Evolutionary conservation across 768 basidiomycete species (phyloP).

Genomic region (Mrakia blollopis): DNA sequence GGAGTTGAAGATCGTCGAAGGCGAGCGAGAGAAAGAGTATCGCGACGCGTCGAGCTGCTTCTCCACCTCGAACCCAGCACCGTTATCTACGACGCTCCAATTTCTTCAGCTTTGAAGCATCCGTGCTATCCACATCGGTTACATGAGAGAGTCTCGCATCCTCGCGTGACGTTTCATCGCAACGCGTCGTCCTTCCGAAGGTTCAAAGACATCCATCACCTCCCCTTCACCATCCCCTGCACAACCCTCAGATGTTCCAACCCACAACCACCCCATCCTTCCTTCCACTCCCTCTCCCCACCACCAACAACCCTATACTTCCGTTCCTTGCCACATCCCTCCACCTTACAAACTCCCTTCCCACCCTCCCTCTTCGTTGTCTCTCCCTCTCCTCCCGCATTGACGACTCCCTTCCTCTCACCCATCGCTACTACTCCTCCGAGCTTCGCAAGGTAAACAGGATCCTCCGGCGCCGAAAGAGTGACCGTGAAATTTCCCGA

Average conservation of each 20-base stretch:
- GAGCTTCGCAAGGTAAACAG: neutral
- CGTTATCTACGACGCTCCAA: too few species aligned
- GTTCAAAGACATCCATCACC: too few species aligned
- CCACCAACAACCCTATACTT: conserved; percentile 5
- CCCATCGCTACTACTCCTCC: neutral
- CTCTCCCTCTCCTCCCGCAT: too few species aligned
- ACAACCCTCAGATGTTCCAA: conserved; percentile 14
- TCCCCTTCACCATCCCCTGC: conserved; percentile 4
- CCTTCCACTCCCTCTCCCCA: neutral
- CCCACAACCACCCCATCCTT: conserved; percentile 20
- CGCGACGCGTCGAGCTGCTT: too few species aligned
- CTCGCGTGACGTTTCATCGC: too few species aligned
- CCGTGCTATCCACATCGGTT: too few species aligned
- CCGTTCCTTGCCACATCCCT: conserved; percentile 9
- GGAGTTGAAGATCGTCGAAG: too few species aligned
- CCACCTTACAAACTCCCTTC: neutral
- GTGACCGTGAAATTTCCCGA: neutral
- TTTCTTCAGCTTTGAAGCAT: too few species aligned
- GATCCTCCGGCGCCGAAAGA: conserved; percentile 4
- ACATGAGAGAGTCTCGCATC: too few species aligned
- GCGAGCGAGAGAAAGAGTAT: too few species aligned
- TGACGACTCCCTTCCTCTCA: neutral
- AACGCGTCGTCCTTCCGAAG: too few species aligned
- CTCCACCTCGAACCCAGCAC: too few species aligned
- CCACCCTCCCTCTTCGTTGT: neutral